Evolutionary conservation across 148 eudicot genomes (phyloP), one percentile per base, ranked within the genome.

Genomic region (Spergularia marina): DNA sequence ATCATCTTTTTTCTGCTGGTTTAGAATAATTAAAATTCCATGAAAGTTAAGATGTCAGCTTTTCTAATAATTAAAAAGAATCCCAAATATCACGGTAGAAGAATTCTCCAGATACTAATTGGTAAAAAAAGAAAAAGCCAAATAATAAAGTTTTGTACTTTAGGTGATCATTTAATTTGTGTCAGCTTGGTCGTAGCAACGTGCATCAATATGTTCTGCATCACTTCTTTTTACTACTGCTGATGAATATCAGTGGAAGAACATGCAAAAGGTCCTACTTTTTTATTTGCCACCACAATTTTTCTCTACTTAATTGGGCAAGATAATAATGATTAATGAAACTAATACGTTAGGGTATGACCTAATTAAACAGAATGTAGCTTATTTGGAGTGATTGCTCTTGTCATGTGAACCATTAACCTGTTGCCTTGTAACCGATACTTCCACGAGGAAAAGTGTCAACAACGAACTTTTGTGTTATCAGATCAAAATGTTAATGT

Each of bases 151-250:
- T 70, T 30, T 51, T 54, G 75, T 78, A 71, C 57, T 78, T 78
- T 72, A 59, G 51, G 14, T 72, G 47, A 63, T 23, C 54, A 78
- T 65, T 64, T 56, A 78, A 4, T 41, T n/a, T 30, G 56, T 55
- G 77, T 78, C 77, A 73, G 77, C 57, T 66, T 67, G 77, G 73
- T 78, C 81, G 67, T 78, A 39, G 55, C 67, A 78, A 64, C 7
- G 72, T 72, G 65, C 21, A 30, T 16, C 61, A 65, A 39, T 74
- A 49, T 52, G 69, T 10, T 47, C 51, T 5, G 16, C 14, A n/a
- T 39, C 18, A 39, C 41, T 65, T 53, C 9, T 39, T 65, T 52
- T 36, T 13, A 69, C 72, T 12, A 25, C 8, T 18, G 25, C 20
- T 7, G 6, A 9, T 58, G 6, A 56, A 13, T 63, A 21, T 15